Conservation (phyloP, 2,329 filamentous ascomycete genomes). For the Cladosporium sphaerospermum region DNA sequence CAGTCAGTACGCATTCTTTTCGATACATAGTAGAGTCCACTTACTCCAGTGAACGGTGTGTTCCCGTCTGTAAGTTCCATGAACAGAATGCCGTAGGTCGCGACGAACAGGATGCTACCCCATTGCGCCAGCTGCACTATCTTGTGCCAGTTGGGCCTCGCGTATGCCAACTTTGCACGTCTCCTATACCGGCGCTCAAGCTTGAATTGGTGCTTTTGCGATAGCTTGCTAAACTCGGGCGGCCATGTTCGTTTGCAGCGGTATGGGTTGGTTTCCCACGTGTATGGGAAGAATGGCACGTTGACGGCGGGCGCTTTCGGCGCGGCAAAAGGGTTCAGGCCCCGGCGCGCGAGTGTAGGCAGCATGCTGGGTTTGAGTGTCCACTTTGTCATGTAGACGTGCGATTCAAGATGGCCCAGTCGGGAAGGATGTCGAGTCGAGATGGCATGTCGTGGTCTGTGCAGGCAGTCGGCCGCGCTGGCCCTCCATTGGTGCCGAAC, state of each 20-base stretch:
- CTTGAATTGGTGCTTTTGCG: slow-evolving; percentile 65
- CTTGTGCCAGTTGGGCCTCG: slow-evolving; percentile 60
- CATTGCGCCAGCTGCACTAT: slow-evolving; percentile 60
- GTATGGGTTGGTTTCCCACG: slow-evolving; percentile 51
- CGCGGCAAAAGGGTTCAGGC: slow-evolving; percentile 9
- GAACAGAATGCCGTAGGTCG: slow-evolving; percentile 54
- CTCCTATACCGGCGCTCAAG: slow-evolving; percentile 76
- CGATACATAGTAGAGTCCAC: background rate
- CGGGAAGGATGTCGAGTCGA: slow-evolving; percentile 8
- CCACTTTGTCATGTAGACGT: background rate
- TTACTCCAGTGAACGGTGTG: slow-evolving; percentile 7
- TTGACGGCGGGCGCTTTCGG: slow-evolving; percentile 8
- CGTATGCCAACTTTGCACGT: slow-evolving; percentile 55
- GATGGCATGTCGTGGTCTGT: background rate
- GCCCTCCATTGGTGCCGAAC: background rate
- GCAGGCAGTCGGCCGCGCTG: background rate
- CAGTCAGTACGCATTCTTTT: background rate
- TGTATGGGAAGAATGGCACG: slow-evolving; percentile 23
- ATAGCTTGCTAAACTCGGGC: slow-evolving; percentile 65
- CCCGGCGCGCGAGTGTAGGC: slow-evolving; percentile 1
- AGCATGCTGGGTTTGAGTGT: slow-evolving; percentile 2
- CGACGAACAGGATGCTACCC: slow-evolving; percentile 49
- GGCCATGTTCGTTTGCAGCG: slow-evolving; percentile 70
- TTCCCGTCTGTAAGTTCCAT: slow-evolving; percentile 41
- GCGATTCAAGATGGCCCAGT: background rate